Percentiles rank a stretch among this genome's conserved stretches.
These are phyloP conservation scores for Fusarium siculi DNA, from an alignment of 2,329 filamentous ascomycete species.

Conservation along the genomic window DNA sequence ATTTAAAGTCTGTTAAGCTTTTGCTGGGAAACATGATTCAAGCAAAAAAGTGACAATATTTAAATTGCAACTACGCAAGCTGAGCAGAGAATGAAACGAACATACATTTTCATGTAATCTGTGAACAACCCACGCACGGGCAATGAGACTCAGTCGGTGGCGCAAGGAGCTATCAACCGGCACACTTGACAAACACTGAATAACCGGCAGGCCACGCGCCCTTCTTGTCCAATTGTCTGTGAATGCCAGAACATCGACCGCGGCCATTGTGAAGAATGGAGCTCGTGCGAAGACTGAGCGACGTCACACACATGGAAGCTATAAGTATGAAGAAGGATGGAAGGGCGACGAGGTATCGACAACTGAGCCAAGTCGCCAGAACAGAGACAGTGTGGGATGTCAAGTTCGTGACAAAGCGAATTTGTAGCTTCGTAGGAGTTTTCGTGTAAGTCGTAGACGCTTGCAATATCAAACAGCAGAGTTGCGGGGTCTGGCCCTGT, in stretches of 20 bases:
- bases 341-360: conserved; percentile 20
- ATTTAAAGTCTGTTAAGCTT: conserved; percentile 31
- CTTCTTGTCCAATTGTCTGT: conserved; percentile 56
- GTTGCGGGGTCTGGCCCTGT: conserved; percentile 2
- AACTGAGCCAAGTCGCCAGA: conserved; percentile 19
- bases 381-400: conserved; percentile 10
- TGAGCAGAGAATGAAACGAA: conserved; percentile 15
- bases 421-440: conserved; percentile 1
- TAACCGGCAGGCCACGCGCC: conserved; percentile 52
- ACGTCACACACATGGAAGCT: conserved; percentile 65
- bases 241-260: conserved; percentile 59
- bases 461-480: conserved; percentile 21
- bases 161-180: conserved; percentile 44
- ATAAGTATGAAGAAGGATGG: conserved; percentile 28
- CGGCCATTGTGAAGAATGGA: conserved; percentile 65
- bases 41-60: neutral
- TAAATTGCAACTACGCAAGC: neutral
- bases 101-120: conserved; percentile 39
- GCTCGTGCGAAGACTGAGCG: conserved; percentile 54
- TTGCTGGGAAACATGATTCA: conserved; percentile 8
- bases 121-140: conserved; percentile 47
- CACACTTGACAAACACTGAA: conserved; percentile 45
- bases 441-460: conserved; percentile 33
- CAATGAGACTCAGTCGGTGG: conserved; percentile 46
- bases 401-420: conserved; percentile 12